Conservation (phyloP, 306 rosid genomes). For the Casuarina glauca region DNA sequence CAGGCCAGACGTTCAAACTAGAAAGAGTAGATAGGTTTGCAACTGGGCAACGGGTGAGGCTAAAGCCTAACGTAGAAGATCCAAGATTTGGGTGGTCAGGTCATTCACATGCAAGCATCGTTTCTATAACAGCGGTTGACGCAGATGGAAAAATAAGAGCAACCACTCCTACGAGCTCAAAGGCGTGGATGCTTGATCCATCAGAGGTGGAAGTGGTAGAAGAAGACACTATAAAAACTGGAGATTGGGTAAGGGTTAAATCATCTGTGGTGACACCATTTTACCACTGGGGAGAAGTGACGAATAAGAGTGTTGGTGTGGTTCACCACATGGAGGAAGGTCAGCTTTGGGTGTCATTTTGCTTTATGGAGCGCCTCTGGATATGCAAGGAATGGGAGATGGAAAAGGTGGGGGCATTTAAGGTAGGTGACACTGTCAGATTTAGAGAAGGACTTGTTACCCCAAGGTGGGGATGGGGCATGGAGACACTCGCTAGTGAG, state of each 20-base stretch:
- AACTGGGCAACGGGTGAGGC: constrained; percentile 79
- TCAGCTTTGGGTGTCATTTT: constrained; percentile 79
- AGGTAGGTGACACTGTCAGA: constrained; percentile 76
- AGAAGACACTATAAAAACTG: constrained; percentile 68
- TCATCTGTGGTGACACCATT: constrained; percentile 80
- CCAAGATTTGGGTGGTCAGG: constrained; percentile 98
- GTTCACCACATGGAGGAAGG: constrained; percentile 86
- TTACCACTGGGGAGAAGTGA: constrained; percentile 98
- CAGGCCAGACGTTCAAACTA: constrained; percentile 69
- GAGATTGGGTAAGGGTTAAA: constrained; percentile 92
- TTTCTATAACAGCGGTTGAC: constrained; percentile 77
- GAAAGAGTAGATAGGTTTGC: constrained; percentile 58
- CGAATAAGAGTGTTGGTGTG: constrained; percentile 77
- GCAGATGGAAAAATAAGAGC: constrained; percentile 92
- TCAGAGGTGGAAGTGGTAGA: constrained; percentile 78
- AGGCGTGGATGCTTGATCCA: constrained; percentile 94
- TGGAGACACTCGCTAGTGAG: constrained; percentile 94
- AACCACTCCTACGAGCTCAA: constrained; percentile 83
- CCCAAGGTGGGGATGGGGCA: constrained; percentile 99
- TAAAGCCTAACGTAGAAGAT: constrained; percentile 58
- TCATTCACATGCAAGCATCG: constrained; percentile 71
- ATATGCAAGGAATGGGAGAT: constrained; percentile 85
- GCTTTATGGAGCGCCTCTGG: constrained; percentile 84
- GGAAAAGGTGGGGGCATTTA: constrained; percentile 70
- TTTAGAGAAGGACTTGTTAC: constrained; percentile 80